Base-by-base conservation (phyloP, 345 rosid genomes). In the Eucalyptus sp. region DNA sequence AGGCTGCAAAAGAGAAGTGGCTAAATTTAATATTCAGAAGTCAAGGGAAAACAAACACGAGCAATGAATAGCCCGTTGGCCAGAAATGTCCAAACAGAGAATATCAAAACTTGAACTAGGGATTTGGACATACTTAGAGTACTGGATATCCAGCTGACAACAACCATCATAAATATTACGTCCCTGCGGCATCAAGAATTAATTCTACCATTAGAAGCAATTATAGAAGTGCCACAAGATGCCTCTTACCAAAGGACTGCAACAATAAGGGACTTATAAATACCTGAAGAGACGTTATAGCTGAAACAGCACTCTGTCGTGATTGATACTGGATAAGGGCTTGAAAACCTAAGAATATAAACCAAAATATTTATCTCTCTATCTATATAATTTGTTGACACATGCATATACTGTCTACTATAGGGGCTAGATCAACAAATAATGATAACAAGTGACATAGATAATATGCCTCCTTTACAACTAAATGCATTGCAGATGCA, bases 151-250 rank as follows among this genome's bases (percentile, higher is more conserved):
- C 94, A 98, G 93, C 93, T 98, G 98, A 89, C 99, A 98, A 93
- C 99, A 95, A n/a, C 99, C 98, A 89, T 98, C 99, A 89, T 98
- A 98, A 86, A 98, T 98, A 92, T 98, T 98, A 54, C 99, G 98
- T 76, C 98, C 99, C 99, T 96, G 89, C 13, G 3, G 76, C 88
- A 90, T 90, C 29, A 41, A 41, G 83, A 37, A 76, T 76, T 76
- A 76, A 41, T 76, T 76, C 83, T 76, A 44, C 83, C 24, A 44
- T 41, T 43, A 76, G 83, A 76, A 76, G 83, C 83, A 76, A 76
- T 41, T 76, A 76, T 41, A 22, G 46, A 76, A 76, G 48, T 12
- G 48, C 83, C 48, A 76, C 27, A 41, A 18, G 48, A 76, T 20
- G 48, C 83, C 83, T 15, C 48, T 76, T 20, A 41, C 83, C 48